Percentiles rank a stretch among this genome's conserved stretches.
Conservation (phyloP, 495 filamentous ascomycete genomes). For the Pyrenopolyporus hunteri region DNA sequence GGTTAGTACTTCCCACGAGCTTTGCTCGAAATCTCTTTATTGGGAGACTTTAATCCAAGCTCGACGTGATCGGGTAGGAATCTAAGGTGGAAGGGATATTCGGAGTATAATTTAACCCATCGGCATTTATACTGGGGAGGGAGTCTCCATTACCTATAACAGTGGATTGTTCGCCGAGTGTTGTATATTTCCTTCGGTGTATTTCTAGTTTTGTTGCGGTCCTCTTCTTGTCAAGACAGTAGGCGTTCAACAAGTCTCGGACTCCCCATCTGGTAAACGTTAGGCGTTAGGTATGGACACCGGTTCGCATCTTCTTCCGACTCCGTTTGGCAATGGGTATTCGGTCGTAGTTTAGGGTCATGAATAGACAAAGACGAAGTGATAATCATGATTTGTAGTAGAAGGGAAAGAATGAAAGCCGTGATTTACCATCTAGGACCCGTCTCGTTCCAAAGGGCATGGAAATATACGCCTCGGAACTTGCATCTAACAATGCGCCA, state of each 20-base stretch:
- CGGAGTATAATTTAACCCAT: too few relatives aligned
- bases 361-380: conserved; percentile 5
- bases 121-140: too few relatives aligned
- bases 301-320: conserved; percentile 1
- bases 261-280: conserved; percentile 1
- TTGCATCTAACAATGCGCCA: conserved; percentile 23
- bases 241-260: background rate
- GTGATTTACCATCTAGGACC: background rate
- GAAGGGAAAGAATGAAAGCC: background rate
- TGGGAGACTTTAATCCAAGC: too few relatives aligned
- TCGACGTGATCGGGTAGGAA: too few relatives aligned
- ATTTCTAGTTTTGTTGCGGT: too few relatives aligned
- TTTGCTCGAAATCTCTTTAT: too few relatives aligned
- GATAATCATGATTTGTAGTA: background rate
- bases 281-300: background rate
- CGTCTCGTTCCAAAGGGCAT: conserved; percentile 1
- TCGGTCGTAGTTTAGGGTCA: background rate
- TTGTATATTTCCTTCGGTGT: too few relatives aligned
- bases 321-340: background rate
- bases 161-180: too few relatives aligned
- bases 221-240: background rate
- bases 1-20: background rate
- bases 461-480: conserved; percentile 2
- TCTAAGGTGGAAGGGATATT: too few relatives aligned
- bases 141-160: too few relatives aligned